Evolutionary conservation across 176 grass and related monocot species (phyloP), one percentile per base, ranked within the genome.

Genomic region (Secale cereale): DNA sequence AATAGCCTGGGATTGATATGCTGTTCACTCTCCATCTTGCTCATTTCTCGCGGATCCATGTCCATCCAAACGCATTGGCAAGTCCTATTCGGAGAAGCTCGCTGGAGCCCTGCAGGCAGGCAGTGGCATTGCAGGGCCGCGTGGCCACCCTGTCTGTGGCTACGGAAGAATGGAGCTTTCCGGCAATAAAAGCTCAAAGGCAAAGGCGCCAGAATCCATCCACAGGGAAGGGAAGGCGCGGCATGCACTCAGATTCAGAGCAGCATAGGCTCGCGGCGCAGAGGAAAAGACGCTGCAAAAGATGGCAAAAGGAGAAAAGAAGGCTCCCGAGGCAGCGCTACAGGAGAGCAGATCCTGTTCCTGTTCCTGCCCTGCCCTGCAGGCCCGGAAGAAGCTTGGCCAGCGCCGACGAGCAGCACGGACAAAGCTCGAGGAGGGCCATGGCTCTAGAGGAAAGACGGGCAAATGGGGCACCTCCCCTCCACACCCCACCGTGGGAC

Each of bases 151-250:
- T 78, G 54, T 64, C 30, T 31, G 29, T 52, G 20, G 19, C 60
- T 20, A 11, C 81, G 32, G 60, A 54, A 23, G 81, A 70, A 64
- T 8, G 66, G 64, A 33, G 81, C 50, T 84, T 91, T 83, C 60
- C 28, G 69, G 77, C 39, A 84, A 65, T 59, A 76, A 91, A 91
- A 84, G 89, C 85, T 80, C 85, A 29, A 87, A 87, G 84, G 81
- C 69, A 80, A 50, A 65, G 80, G 84, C 84, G 15, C 46, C 67
- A 62, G 83, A 68, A 76, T 69, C 77, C 43, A 15, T 46, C 43
- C 59, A 82, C 54, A 25, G 70, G 41, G 37, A 20, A 25, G 26
- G 37, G 6, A 7, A 39, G 50, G 46, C 46, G 37, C 56, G 36
- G 86, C 78, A 81, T 20, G 74, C 83, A 6, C 59, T 59, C 43